These are phyloP conservation scores for Chaetomium strumarium DNA, from an alignment of 2,329 filamentous ascomycete species.

Conservation along the genomic window DNA sequence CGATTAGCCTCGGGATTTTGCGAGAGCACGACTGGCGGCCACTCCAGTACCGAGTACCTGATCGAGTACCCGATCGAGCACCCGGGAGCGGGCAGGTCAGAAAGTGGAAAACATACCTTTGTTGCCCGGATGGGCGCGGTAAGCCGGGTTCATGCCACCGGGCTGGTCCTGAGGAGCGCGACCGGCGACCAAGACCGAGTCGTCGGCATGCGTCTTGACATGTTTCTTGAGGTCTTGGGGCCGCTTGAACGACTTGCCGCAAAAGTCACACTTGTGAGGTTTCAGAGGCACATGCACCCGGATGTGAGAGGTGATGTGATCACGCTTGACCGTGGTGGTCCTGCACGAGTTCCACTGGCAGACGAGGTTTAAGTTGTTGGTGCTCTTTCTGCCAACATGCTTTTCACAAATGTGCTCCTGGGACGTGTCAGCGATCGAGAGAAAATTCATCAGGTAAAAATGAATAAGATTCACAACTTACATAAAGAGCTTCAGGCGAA, in stretches of 20 bases:
- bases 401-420: constrained; percentile 98
- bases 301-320: constrained; percentile 98
- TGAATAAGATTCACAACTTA: constrained; percentile 34
- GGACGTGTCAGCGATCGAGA: constrained; percentile 2
- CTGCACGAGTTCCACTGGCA: constrained; percentile 96
- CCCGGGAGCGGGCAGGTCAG: neutral
- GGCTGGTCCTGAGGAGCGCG: constrained; percentile 48
- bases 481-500: constrained; percentile 54
- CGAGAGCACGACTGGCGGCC: neutral
- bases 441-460: neutral
- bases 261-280: constrained; percentile 98
- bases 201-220: constrained; percentile 97
- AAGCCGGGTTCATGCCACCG: constrained; percentile 44
- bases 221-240: constrained; percentile 99
- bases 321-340: constrained; percentile 95
- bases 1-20: constrained; percentile 36
- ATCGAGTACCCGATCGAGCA: too few relatives aligned
- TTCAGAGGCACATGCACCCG: constrained; percentile 98
- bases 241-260: constrained; percentile 97
- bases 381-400: constrained; percentile 97
- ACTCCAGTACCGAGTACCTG: too few relatives aligned
- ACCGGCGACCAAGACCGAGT: constrained; percentile 61
- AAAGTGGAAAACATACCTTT: constrained; percentile 42
- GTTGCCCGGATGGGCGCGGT: constrained; percentile 43
- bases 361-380: constrained; percentile 95